A percentile compares a stretch with the other conserved stretches of the same genome.
phyloP scores from a whole-genome alignment of 2,329 filamentous ascomycete genomes.

The Endothia cerciana region DNA sequence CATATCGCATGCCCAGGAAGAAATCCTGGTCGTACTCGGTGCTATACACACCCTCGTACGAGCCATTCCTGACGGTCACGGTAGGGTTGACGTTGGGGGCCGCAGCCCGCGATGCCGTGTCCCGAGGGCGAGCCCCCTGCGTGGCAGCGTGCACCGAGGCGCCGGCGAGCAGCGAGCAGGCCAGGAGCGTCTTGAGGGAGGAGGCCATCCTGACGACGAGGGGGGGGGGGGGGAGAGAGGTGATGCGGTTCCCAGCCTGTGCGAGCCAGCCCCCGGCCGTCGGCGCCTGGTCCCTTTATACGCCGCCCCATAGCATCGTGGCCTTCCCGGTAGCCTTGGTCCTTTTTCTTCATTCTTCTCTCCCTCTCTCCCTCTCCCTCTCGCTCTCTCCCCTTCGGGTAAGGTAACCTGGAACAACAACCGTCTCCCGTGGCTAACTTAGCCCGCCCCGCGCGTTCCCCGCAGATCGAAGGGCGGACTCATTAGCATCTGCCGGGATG shows the following conservation, averaged over 20 bases:
- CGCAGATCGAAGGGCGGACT: background rate
- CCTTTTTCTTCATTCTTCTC: background rate
- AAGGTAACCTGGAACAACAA: background rate
- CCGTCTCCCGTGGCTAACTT: background rate
- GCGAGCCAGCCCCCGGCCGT: background rate
- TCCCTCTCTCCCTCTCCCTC: background rate
- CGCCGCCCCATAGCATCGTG: background rate
- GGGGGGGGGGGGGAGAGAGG: background rate
- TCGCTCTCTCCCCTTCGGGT: background rate
- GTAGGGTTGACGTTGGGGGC: conserved; percentile 16
- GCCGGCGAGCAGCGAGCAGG: conserved; percentile 22
- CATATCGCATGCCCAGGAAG: conserved; percentile 61
- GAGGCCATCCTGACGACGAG: conserved; percentile 25
- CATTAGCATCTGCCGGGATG: background rate
- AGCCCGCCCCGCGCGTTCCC: background rate
- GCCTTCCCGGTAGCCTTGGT: background rate
- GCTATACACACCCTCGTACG: conserved; percentile 41
- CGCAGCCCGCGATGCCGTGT: conserved; percentile 3
- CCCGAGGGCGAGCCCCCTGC: conserved; percentile 25
- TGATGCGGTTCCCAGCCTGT: background rate
- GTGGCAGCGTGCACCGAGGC: conserved; percentile 16
- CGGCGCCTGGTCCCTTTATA: background rate
- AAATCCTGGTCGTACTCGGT: conserved; percentile 49
- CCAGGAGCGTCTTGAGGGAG: conserved; percentile 24
- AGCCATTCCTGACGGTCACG: conserved; percentile 39